Evolutionary conservation across 1,284 basidiomycete species (phyloP).

Genomic region (Ganoderma boninense): DNA sequence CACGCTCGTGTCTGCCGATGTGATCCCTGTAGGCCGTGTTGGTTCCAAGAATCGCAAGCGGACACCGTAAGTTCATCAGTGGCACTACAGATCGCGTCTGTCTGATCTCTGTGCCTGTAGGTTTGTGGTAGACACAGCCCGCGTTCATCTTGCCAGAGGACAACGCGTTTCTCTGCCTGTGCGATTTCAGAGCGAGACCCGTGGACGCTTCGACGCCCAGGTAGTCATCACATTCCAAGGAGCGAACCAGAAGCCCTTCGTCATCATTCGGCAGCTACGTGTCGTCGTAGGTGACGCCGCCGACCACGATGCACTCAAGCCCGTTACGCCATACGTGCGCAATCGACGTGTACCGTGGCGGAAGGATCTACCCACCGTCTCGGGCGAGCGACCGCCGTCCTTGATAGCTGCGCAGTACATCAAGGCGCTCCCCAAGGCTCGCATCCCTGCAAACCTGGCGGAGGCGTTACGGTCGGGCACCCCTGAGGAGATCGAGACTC

Average conservation of each 20-base stretch:
- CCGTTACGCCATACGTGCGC: slow-evolving; percentile 61
- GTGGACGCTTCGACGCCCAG: slow-evolving; percentile 56
- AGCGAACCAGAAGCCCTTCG: slow-evolving; percentile 38
- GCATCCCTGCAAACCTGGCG: slow-evolving; percentile 33
- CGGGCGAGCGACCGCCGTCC: slow-evolving; percentile 52
- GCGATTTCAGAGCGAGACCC: slow-evolving; percentile 45
- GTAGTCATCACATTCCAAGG: slow-evolving; percentile 48
- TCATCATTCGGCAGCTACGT: slow-evolving; percentile 44
- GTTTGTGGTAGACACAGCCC: not conserved
- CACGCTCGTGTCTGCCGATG: not conserved
- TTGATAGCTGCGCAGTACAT: slow-evolving; percentile 42
- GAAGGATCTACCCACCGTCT: slow-evolving; percentile 51
- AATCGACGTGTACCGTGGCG: slow-evolving; percentile 49
- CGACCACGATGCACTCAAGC: slow-evolving; percentile 59
- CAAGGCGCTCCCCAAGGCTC: slow-evolving; percentile 30
- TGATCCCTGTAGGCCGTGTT: not conserved
- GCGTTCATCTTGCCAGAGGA: not conserved
- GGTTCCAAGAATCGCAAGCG: not conserved
- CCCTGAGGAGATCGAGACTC: not conserved
- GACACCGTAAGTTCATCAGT: not conserved
- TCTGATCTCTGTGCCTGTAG: not conserved
- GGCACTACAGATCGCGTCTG: not conserved
- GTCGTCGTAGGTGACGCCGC: slow-evolving; percentile 48
- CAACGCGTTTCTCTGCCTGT: slow-evolving; percentile 39
- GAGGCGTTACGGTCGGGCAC: slow-evolving; percentile 12